These are phyloP conservation scores for Candida albicans DNA, from an alignment of 1,139 yeast species.

Conservation along the genomic window DNA sequence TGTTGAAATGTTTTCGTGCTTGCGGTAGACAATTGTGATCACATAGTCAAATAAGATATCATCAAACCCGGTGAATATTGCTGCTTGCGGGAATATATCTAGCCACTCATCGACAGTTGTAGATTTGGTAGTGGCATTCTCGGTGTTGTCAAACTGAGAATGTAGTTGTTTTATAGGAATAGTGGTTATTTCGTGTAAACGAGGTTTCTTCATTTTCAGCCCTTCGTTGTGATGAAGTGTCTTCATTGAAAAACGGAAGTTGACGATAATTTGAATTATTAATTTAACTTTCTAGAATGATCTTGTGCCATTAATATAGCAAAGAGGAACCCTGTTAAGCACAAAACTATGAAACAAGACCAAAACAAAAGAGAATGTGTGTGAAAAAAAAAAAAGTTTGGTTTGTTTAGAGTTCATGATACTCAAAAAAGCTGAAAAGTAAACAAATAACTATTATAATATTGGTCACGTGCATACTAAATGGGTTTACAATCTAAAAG, in stretches of 20 bases:
- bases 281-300: not conserved
- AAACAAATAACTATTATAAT: not conserved
- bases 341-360: not conserved
- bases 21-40: conserved; percentile 54
- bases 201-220: conserved; percentile 1
- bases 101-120: conserved; percentile 32
- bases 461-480: not conserved
- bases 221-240: not conserved
- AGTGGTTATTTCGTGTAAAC: conserved; percentile 7
- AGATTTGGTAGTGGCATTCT: conserved; percentile 3
- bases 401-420: conserved; percentile 1
- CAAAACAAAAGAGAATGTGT: not conserved
- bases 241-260: not conserved
- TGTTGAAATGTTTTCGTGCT: conserved; percentile 54
- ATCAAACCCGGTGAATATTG: conserved; percentile 57
- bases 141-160: conserved; percentile 20
- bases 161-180: conserved; percentile 20
- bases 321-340: not conserved
- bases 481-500: not conserved
- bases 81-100: conserved; percentile 49
- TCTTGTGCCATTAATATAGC: no score
- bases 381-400: not conserved
- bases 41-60: conserved; percentile 51
- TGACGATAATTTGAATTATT: not conserved
- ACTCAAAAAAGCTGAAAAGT: not conserved